A percentile compares a stretch with the other conserved stretches of the same genome.
Conservation (phyloP, 176 grass and related monocot species). For the Oropetium thomaeum region DNA sequence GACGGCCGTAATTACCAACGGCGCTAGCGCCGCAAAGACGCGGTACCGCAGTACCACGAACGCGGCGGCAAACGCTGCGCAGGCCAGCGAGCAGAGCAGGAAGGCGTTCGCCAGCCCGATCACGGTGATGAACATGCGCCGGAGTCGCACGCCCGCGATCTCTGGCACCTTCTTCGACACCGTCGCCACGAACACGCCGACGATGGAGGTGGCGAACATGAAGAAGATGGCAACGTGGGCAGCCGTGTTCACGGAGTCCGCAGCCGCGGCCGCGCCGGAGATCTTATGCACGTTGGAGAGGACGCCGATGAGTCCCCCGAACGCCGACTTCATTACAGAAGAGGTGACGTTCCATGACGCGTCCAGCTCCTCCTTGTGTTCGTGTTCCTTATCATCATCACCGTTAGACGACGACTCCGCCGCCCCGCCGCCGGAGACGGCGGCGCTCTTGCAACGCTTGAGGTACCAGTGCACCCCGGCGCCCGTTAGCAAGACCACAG, state of each 20-base stretch:
- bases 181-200: neutral
- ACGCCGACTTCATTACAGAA: neutral
- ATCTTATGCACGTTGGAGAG: neutral
- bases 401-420: too few species aligned
- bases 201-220: slow-evolving; percentile 8
- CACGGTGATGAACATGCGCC: neutral
- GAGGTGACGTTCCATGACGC: neutral
- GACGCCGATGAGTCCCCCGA: neutral
- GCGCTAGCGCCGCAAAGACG: neutral
- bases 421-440: too few species aligned
- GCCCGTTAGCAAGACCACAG: accelerated
- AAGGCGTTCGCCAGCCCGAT: neutral
- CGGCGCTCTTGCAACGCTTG: too few species aligned
- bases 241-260: neutral
- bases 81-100: slow-evolving; percentile 12
- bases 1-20: neutral
- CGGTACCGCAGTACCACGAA: neutral
- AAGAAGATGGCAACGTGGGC: neutral
- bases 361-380: neutral
- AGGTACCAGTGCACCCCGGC: neutral
- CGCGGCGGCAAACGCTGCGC: neutral
- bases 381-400: too few species aligned
- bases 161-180: neutral
- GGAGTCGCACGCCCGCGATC: neutral
- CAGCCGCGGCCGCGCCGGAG: neutral